Evolutionary conservation across 2,329 filamentous ascomycete species (phyloP).

Genomic region (Emmonsiellopsis sp.): DNA sequence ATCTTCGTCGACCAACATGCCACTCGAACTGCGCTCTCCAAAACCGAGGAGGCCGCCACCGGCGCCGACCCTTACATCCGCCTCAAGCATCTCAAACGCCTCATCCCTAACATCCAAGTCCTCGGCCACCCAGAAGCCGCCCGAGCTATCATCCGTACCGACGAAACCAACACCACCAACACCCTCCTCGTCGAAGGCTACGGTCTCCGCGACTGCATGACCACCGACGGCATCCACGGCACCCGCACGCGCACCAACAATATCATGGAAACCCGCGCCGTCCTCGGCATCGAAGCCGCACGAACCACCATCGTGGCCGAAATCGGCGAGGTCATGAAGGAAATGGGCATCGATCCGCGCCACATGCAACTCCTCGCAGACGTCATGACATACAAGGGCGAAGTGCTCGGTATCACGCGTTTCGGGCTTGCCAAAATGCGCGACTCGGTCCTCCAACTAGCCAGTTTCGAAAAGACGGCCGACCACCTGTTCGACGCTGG

Average conservation of each 20-base stretch:
- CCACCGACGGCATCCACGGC: slow-evolving; percentile 80
- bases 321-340: slow-evolving; percentile 80
- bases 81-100: slow-evolving; percentile 75
- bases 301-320: slow-evolving; percentile 80
- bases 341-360: slow-evolving; percentile 92
- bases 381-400: slow-evolving; percentile 98
- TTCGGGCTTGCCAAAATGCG: slow-evolving; percentile 96
- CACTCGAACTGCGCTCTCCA: slow-evolving; percentile 26
- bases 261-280: slow-evolving; percentile 77
- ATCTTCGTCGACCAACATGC: slow-evolving; percentile 53
- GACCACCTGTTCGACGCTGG: slow-evolving; percentile 96
- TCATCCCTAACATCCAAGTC: slow-evolving; percentile 74
- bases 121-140: slow-evolving; percentile 80
- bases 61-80: slow-evolving; percentile 44
- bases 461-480: slow-evolving; percentile 95
- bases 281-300: slow-evolving; percentile 92
- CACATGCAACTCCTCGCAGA: slow-evolving; percentile 97
- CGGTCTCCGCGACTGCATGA: slow-evolving; percentile 82
- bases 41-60: slow-evolving; percentile 35
- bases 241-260: slow-evolving; percentile 68
- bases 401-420: slow-evolving; percentile 90
- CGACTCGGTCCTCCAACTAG: slow-evolving; percentile 85
- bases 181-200: slow-evolving; percentile 90
- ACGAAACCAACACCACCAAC: slow-evolving; percentile 57
- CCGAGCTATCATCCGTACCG: slow-evolving; percentile 81